Conservation (phyloP, 2,329 filamentous ascomycete species). For the Fusarium siculi region DNA sequence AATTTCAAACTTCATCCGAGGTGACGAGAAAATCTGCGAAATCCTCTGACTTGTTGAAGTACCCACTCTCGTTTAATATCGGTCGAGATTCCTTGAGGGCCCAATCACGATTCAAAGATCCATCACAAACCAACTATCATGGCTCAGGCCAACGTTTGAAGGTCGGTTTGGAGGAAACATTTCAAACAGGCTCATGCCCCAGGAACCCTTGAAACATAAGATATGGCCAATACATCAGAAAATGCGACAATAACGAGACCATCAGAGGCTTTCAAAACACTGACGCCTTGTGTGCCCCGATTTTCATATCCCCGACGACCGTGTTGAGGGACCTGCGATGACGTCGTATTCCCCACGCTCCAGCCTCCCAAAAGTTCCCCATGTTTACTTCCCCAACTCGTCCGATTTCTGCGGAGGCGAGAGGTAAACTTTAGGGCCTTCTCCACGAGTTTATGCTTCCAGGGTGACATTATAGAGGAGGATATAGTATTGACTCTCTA, state of each 20-base stretch:
- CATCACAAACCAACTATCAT: neutral
- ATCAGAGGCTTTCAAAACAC: neutral
- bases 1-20: neutral
- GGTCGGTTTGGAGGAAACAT: neutral
- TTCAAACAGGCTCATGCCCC: neutral
- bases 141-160: neutral
- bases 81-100: neutral
- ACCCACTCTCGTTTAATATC: neutral
- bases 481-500: neutral
- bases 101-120: slow-evolving; percentile 1
- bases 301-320: slow-evolving; percentile 28
- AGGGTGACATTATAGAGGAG: neutral
- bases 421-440: slow-evolving; percentile 4
- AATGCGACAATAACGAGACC: neutral
- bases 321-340: slow-evolving; percentile 17
- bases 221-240: neutral
- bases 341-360: slow-evolving; percentile 43
- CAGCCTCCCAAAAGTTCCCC: slow-evolving; percentile 2
- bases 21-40: neutral
- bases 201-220: neutral
- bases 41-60: neutral
- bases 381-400: slow-evolving; percentile 31
- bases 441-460: slow-evolving; percentile 11
- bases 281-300: slow-evolving; percentile 12
- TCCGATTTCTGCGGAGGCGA: slow-evolving; percentile 19